Evolutionary conservation across 2,329 filamentous ascomycete genomes (phyloP).

Genomic region (Mariannaea sp.): DNA sequence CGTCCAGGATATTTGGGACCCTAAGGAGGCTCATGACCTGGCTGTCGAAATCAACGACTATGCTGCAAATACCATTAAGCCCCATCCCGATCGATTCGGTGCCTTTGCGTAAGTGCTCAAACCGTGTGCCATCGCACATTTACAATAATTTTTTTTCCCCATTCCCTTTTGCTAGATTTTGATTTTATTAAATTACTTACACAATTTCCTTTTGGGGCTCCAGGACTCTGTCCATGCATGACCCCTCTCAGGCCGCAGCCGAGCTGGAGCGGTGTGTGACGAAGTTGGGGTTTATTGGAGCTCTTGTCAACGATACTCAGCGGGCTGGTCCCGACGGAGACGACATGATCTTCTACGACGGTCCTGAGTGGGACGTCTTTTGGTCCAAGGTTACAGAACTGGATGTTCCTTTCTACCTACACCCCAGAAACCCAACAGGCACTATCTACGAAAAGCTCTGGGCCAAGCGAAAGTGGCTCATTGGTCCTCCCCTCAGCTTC

Average conservation of each 20-base stretch:
- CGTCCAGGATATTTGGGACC: constrained; percentile 51
- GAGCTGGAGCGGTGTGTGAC: constrained; percentile 60
- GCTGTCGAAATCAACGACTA: constrained; percentile 52
- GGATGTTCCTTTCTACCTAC: constrained; percentile 68
- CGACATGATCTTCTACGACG: constrained; percentile 68
- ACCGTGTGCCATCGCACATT: background rate
- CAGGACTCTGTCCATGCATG: constrained; percentile 57
- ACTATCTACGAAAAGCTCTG: constrained; percentile 62
- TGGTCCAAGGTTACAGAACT: constrained; percentile 63
- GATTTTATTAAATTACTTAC: too few species aligned
- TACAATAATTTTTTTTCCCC: too few species aligned
- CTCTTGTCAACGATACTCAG: constrained; percentile 66
- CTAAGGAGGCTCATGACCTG: constrained; percentile 46
- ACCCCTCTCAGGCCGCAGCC: constrained; percentile 53
- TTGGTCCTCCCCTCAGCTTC: constrained; percentile 64
- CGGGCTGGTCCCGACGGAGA: constrained; percentile 62
- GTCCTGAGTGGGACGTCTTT: constrained; percentile 64
- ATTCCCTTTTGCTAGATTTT: too few species aligned
- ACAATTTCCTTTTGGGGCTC: background rate
- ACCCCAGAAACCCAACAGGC: constrained; percentile 63
- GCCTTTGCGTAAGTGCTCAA: constrained; percentile 50
- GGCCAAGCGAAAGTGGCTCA: constrained; percentile 61
- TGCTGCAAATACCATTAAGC: constrained; percentile 45
- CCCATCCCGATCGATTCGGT: constrained; percentile 48
- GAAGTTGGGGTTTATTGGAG: constrained; percentile 65